Conservation (phyloP, 768 basidiomycete species). For the Lenzites betulinus region DNA sequence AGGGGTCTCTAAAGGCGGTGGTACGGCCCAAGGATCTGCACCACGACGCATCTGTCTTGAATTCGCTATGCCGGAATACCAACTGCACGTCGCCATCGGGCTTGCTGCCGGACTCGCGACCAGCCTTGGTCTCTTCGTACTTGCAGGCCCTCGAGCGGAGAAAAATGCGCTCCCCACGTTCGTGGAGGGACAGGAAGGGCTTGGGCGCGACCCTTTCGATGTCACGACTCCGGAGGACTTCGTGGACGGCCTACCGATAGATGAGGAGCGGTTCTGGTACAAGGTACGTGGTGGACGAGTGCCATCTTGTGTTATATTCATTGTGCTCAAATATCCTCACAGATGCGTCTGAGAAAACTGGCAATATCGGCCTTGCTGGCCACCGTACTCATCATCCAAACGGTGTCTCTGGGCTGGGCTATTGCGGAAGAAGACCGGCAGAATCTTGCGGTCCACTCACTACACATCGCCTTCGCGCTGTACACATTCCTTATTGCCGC, state of each 20-base stretch:
- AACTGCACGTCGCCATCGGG: slow-evolving; percentile 53
- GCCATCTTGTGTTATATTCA: neutral
- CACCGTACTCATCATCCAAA: slow-evolving; percentile 50
- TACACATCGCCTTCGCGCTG: slow-evolving; percentile 57
- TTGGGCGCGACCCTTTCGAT: slow-evolving; percentile 59
- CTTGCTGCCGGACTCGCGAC: slow-evolving; percentile 45
- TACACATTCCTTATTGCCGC: slow-evolving; percentile 58
- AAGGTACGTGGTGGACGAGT: slow-evolving; percentile 38
- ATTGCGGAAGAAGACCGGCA: slow-evolving; percentile 31
- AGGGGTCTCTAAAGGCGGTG: too few relatives aligned
- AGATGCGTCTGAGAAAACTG: slow-evolving; percentile 67
- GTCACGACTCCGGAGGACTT: slow-evolving; percentile 74
- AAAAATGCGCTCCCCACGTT: slow-evolving; percentile 50
- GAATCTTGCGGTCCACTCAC: slow-evolving; percentile 39
- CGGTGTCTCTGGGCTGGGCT: slow-evolving; percentile 58
- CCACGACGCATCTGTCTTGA: too few relatives aligned
- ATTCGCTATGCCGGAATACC: slow-evolving; percentile 58
- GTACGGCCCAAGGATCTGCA: neutral
- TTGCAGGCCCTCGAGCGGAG: slow-evolving; percentile 45
- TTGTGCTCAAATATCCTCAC: neutral
- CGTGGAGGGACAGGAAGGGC: slow-evolving; percentile 27
- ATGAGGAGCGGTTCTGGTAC: slow-evolving; percentile 62
- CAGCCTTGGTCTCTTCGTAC: slow-evolving; percentile 47
- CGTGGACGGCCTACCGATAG: slow-evolving; percentile 64
- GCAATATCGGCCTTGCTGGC: slow-evolving; percentile 48